These are phyloP conservation scores for Exophiala bonariae DNA, from an alignment of 2,329 filamentous ascomycete genomes.

Conservation along the genomic window DNA sequence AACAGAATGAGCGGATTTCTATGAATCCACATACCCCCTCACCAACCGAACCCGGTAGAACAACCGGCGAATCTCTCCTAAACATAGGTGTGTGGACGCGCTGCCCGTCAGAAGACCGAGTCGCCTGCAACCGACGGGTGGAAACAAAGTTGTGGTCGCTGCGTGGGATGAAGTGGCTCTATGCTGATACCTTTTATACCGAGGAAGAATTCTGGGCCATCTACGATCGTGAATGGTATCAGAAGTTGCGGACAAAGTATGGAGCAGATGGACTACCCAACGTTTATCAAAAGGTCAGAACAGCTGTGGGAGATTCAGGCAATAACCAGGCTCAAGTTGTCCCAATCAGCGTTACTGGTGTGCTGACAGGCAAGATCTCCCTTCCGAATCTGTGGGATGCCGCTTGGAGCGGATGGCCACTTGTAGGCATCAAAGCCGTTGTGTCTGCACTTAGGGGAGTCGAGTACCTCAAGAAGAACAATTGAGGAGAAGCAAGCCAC, in stretches of 20 bases:
- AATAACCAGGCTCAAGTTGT: no score
- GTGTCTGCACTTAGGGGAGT: no score
- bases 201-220: constrained; percentile 51
- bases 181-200: constrained; percentile 83
- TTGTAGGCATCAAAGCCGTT: no score
- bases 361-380: no score
- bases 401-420: no score
- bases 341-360: no score
- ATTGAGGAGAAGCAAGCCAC: no score
- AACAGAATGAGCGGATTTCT: constrained; percentile 7
- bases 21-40: constrained; percentile 17
- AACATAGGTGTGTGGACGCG: constrained; percentile 77
- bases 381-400: no score
- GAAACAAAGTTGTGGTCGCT: constrained; percentile 69
- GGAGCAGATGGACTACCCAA: constrained; percentile 35
- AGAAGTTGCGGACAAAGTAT: constrained; percentile 40
- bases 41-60: not conserved
- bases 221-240: constrained; percentile 41
- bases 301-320: constrained; percentile 32
- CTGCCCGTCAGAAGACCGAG: constrained; percentile 61
- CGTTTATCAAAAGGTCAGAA: constrained; percentile 39
- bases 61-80: constrained; percentile 37
- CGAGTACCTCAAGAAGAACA: no score
- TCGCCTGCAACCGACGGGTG: constrained; percentile 70
- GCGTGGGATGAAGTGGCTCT: constrained; percentile 82